Percentiles rank a stretch among this genome's conserved stretches.
Conservation (phyloP, 1,284 basidiomycete species). For the Heterobasidion annosum region DNA sequence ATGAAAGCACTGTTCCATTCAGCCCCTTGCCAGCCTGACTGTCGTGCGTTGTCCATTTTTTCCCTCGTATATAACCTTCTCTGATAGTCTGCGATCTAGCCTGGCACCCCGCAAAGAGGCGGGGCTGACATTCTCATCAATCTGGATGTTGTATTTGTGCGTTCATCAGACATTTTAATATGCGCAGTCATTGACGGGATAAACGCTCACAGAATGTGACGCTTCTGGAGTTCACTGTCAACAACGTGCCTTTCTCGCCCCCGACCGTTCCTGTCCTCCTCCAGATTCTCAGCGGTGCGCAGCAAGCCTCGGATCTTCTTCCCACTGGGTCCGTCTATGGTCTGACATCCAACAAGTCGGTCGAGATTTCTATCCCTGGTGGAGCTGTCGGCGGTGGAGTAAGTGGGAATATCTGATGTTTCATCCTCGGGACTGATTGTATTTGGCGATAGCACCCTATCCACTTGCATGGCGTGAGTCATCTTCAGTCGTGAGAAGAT, state of each 20-base stretch:
- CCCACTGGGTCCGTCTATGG: conserved; percentile 21
- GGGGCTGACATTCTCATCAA: conserved; percentile 22
- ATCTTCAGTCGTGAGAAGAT: neutral
- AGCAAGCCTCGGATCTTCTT: conserved; percentile 19
- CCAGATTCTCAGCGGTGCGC: conserved; percentile 26
- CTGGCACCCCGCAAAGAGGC: conserved; percentile 17
- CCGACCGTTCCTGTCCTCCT: conserved; percentile 26
- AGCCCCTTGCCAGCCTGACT: neutral
- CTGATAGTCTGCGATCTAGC: conserved; percentile 8
- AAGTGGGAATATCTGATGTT: neutral
- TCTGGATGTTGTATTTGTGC: conserved; percentile 16
- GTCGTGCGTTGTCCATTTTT: too few relatives aligned
- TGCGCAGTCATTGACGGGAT: neutral
- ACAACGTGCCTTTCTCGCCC: conserved; percentile 15
- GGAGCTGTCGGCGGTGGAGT: conserved; percentile 17
- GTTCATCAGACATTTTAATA: conserved; percentile 2
- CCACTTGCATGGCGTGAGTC: conserved; percentile 28
- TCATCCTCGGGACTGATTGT: neutral
- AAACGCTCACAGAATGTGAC: neutral
- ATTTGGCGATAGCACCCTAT: conserved; percentile 22
- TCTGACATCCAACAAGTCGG: conserved; percentile 21
- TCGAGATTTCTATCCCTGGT: conserved; percentile 27
- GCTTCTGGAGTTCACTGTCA: conserved; percentile 15
- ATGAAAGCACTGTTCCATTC: neutral
- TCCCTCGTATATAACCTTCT: neutral